Base-by-base conservation (phyloP, 108 stramenopile genomes). In the Cylindrotheca fusiformis region DNA sequence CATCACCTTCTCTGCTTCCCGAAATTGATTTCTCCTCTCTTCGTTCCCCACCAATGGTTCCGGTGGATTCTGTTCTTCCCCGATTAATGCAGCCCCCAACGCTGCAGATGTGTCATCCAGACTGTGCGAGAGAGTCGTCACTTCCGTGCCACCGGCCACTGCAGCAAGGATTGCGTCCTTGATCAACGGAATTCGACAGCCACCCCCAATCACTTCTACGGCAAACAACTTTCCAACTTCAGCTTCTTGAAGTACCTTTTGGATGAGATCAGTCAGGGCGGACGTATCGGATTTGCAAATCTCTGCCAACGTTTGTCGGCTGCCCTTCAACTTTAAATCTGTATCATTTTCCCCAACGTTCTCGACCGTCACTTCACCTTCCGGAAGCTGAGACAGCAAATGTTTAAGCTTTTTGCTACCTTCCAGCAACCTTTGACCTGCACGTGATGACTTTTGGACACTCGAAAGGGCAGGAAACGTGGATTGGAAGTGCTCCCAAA, bases 61-160 rank as follows among this genome's bases (percentile, higher is more conserved):
- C n/a, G 58, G 45, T 19, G 32, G 47, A 4, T 53, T 22, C 46
- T 52, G 10, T 4, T 33, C 33, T 12, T 53, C 46, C 4, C 50
- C 66, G 10, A 74, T 2, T 32, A 75, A 50, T 0, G 74, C 70
- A 0, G 77, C 81, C 14, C 81, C 81, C 53, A 79, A 76, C 12
- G 81, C 81, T 47, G 75, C 58, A 2, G 69, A 75, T 12, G 81
- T 79, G 67, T 82, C 81, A 52, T 82, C 81, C 63, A 82, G 73
- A 72, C 77, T 77, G 24, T 57, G 32, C 25, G 74, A 72, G 19
- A 79, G 55, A 33, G 56, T 67, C 55, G 60, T 61, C 4, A 63
- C 65, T 29, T 64, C 64, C 10, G 6, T 26, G 27, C 51, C 63
- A 52, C 61, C 41, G 33, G n/a, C 5, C 28, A 58, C 58, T 24